A percentile compares a stretch with the other conserved stretches of the same genome.
phyloP scores from a whole-genome alignment of 192 early-diverging fungal species.

The Coemansia asiatica region DNA sequence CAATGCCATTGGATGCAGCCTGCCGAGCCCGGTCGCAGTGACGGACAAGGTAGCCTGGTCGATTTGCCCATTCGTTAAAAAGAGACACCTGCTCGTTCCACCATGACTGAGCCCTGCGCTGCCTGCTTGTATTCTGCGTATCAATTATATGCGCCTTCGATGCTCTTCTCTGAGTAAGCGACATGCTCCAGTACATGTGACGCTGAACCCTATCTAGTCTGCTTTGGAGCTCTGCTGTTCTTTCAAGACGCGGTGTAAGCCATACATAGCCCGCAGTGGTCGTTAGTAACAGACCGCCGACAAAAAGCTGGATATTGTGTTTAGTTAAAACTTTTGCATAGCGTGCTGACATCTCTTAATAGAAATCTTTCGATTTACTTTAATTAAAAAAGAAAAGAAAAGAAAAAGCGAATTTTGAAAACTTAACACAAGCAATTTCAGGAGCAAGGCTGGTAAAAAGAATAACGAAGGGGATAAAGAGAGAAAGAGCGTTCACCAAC shows the following conservation, averaged over 20 bases:
- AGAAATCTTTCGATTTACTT: too few relatives aligned
- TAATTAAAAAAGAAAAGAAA: neutral
- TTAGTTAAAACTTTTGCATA: constrained; percentile 41
- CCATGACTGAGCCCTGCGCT: constrained; percentile 16
- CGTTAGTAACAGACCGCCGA: constrained; percentile 30
- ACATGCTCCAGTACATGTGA: constrained; percentile 55
- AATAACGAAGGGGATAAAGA: too few relatives aligned
- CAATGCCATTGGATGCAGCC: neutral
- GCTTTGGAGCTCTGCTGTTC: constrained; percentile 24
- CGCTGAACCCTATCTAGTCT: constrained; percentile 16
- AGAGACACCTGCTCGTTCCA: constrained; percentile 29
- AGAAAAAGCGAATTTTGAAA: neutral
- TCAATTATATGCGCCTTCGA: neutral
- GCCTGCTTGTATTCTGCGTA: neutral
- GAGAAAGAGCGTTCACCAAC: too few relatives aligned
- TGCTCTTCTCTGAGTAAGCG: constrained; percentile 26
- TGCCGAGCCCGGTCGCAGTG: constrained; percentile 3
- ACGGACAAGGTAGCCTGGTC: constrained; percentile 23
- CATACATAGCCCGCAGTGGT: constrained; percentile 19
- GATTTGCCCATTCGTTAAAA: constrained; percentile 21
- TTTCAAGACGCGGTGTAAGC: constrained; percentile 29
- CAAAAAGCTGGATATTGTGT: constrained; percentile 40
- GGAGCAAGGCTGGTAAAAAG: too few relatives aligned
- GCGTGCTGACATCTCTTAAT: constrained; percentile 24
- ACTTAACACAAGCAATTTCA: too few relatives aligned